Base-by-base conservation (phyloP, 139 green algal species). In the Astrephomene gubernaculifera region DNA sequence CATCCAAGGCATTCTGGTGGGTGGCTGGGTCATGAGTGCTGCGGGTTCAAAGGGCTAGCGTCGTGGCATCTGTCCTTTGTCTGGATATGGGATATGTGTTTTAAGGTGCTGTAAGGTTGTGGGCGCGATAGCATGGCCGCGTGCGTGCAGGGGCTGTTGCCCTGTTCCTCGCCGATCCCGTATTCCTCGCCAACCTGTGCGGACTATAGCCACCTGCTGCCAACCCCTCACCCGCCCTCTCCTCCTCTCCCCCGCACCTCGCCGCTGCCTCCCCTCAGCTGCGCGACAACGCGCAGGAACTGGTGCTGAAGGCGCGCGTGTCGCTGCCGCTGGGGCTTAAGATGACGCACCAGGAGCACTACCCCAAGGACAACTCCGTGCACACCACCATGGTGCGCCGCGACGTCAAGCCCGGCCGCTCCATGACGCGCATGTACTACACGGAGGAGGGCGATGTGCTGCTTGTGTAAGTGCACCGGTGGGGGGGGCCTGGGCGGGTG, bases 1-100 rank as follows among this genome's bases (percentile, higher is more conserved):
- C 76, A 87, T 92, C 43, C 81, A 83, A 25, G 89, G 88, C 54
- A 89, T 91, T 36, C 71, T 76, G 85, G 85, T 89, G 69, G 3
- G 76, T 17, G 7, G 29, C 63, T 71, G 64, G 3, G 3, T 45
- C 33, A 33, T n/a, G 5, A 17, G 61, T n/a, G n/a, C 12, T 25
- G 29, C 43, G 75, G 27, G 8, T 44, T 8, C 33, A 76, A 27
- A 54, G 75, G 60, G 78, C 78, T 14, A 43, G 64, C 35, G n/a
- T 71, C 29, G 60, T 53, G 25, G n/a, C n/a, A n/a, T n/a, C 69
- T 54, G 36, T 6, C 69, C 45, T 25, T 87, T 52, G 81, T 69
- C 29, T 19, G 64, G 14, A 35, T 25, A 57, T 57, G 49, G 12
- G 49, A 57, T 12, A 25, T 57, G 49, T 57, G 49, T n/a, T n/a